These are phyloP conservation scores for Primulina tabacum DNA, from an alignment of 257 asterid genomes.

Conservation along the genomic window DNA sequence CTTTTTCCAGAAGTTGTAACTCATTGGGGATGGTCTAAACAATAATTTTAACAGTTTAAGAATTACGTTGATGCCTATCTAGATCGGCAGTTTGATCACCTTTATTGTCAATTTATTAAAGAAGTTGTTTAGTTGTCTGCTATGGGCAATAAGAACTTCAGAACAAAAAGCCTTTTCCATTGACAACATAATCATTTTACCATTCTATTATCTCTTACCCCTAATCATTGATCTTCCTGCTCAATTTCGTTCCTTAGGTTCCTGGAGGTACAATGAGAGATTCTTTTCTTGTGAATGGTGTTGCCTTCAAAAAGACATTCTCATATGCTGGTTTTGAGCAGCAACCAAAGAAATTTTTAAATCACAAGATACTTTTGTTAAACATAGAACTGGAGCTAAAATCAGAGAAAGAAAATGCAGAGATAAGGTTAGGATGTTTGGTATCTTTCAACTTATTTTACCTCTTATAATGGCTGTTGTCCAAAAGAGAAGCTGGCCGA, in stretches of 20 bases:
- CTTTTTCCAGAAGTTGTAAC: neutral
- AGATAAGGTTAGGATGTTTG: constrained; percentile 66
- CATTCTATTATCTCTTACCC: neutral
- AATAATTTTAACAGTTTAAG: neutral
- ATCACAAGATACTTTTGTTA: constrained; percentile 79
- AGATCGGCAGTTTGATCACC: neutral
- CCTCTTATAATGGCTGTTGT: constrained; percentile 17
- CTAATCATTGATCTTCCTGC: neutral
- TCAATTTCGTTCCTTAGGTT: constrained; percentile 53
- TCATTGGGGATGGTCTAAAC: neutral
- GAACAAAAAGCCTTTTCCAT: neutral
- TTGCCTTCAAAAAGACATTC: constrained; percentile 98
- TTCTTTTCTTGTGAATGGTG: constrained; percentile 94
- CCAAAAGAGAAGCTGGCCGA: neutral
- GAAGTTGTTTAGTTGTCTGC: neutral
- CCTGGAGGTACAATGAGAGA: constrained; percentile 99
- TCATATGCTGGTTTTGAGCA: constrained; percentile 99
- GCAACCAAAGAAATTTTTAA: constrained; percentile 80
- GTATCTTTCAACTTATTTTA: constrained; percentile 7
- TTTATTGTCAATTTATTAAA: neutral
- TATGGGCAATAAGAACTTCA: neutral
- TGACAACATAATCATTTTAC: too few relatives aligned
- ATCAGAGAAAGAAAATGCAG: constrained; percentile 98
- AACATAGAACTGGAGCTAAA: constrained; percentile 94
- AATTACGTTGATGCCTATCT: neutral